Percentiles rank a stretch among this genome's conserved stretches.
Conservation (phyloP, 148 eudicot species). For the Cornus kousa region DNA sequence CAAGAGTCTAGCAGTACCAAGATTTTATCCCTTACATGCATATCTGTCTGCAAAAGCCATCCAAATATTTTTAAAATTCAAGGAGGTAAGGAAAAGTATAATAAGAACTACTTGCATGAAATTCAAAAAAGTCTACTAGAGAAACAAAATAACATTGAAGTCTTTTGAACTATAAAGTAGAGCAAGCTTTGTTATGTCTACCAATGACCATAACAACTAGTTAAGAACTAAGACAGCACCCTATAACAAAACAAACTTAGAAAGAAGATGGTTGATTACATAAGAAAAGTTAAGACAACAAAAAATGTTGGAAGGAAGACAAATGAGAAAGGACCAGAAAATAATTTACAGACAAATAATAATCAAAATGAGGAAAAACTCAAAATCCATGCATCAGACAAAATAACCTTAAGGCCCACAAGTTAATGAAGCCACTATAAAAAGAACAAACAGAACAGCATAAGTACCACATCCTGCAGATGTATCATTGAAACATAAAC, state of each 20-base stretch:
- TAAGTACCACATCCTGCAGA: background rate
- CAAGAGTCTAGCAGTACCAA: constrained; percentile 76
- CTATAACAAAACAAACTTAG: background rate
- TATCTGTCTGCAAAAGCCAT: constrained; percentile 56
- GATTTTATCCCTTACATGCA: constrained; percentile 73
- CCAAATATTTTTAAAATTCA: background rate
- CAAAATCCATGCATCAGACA: background rate
- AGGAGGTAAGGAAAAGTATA: background rate
- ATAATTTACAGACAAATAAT: no score
- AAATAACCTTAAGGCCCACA: background rate
- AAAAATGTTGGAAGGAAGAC: background rate
- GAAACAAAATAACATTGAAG: background rate
- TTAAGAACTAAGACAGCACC: background rate
- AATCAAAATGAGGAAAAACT: background rate
- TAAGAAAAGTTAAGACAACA: background rate
- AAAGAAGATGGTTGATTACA: background rate
- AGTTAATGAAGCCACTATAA: background rate
- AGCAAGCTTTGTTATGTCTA: no score
- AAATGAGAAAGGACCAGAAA: background rate
- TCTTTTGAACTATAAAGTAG: background rate
- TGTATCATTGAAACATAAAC: background rate
- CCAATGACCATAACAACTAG: background rate
- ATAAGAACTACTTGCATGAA: background rate
- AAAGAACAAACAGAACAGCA: background rate
- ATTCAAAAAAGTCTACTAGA: background rate